phyloP scores from a whole-genome alignment of 2,329 filamentous ascomycete species.

The Fusarium marasasianum region DNA sequence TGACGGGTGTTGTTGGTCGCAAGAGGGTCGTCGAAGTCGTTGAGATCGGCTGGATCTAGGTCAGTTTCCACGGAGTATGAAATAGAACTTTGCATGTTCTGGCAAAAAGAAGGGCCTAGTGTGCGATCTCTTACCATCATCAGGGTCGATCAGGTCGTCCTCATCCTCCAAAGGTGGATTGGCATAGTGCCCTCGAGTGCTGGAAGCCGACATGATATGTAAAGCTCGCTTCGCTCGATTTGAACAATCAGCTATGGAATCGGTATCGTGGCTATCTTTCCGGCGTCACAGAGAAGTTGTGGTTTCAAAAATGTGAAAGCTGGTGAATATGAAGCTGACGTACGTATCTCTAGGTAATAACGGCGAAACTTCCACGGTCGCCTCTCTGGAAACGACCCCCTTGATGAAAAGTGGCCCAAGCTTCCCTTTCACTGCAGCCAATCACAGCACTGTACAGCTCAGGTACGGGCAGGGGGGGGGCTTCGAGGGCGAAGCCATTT shows the following conservation, averaged over 20 bases:
- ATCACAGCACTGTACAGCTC: constrained; percentile 24
- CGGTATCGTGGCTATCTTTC: background rate
- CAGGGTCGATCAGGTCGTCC: constrained; percentile 80
- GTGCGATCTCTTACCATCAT: constrained; percentile 69
- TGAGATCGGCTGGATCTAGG: constrained; percentile 74
- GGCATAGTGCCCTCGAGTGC: constrained; percentile 65
- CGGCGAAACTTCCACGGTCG: constrained; percentile 46
- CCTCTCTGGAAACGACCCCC: constrained; percentile 41
- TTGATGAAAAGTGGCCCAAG: constrained; percentile 39
- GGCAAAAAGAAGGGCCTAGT: background rate
- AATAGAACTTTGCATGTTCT: background rate
- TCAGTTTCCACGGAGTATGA: constrained; percentile 21
- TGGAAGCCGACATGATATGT: constrained; percentile 57
- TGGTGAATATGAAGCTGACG: constrained; percentile 40
- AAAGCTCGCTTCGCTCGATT: background rate
- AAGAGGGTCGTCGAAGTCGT: constrained; percentile 92
- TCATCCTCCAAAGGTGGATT: constrained; percentile 67
- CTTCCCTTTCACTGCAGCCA: constrained; percentile 31
- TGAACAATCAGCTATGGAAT: background rate
- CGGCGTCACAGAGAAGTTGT: background rate
- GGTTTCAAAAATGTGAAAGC: constrained; percentile 4
- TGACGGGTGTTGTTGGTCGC: constrained; percentile 74
- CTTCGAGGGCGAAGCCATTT: background rate
- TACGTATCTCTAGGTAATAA: constrained; percentile 34
- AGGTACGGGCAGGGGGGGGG: background rate